Percentiles rank a stretch among this genome's conserved stretches.
phyloP scores from a whole-genome alignment of 2,329 filamentous ascomycete genomes.

The Capronia epimyces region DNA sequence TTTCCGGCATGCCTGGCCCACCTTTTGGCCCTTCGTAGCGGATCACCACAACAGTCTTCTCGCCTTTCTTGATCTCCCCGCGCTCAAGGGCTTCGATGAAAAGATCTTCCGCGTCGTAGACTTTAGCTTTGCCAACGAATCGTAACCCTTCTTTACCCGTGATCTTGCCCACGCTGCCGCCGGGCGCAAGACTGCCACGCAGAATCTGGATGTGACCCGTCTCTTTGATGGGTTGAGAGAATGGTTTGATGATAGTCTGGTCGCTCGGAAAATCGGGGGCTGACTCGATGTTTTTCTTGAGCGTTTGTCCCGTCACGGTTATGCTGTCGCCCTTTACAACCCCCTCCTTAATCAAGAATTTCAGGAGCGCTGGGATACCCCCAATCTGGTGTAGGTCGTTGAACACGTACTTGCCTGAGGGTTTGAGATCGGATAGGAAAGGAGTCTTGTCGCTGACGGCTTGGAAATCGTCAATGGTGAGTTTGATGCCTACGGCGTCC shows the following conservation, averaged over 20 bases:
- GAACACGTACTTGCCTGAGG: constrained; percentile 63
- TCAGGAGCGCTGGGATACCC: constrained; percentile 54
- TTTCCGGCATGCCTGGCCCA: constrained; percentile 69
- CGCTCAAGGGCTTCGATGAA: constrained; percentile 63
- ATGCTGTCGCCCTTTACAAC: constrained; percentile 56
- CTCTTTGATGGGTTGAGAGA: constrained; percentile 63
- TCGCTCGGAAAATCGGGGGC: constrained; percentile 60
- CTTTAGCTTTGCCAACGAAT: constrained; percentile 65
- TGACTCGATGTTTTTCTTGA: constrained; percentile 55
- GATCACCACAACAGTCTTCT: constrained; percentile 72
- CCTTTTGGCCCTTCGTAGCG: constrained; percentile 70
- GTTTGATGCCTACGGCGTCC: constrained; percentile 71
- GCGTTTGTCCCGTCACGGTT: constrained; percentile 56
- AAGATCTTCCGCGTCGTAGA: constrained; percentile 64
- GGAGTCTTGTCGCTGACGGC: constrained; percentile 71
- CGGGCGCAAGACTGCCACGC: constrained; percentile 62
- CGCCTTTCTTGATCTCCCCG: constrained; percentile 65
- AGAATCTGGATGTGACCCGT: constrained; percentile 71
- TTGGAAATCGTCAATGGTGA: constrained; percentile 84
- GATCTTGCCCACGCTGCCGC: constrained; percentile 68
- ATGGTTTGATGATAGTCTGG: constrained; percentile 63
- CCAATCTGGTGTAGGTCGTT: constrained; percentile 53
- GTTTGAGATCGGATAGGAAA: constrained; percentile 76
- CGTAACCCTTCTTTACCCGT: constrained; percentile 66
- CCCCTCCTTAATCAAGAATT: constrained; percentile 54